These are phyloP conservation scores for Saccharomyces mikatae DNA, from an alignment of 805 yeast genomes.

Conservation along the genomic window DNA sequence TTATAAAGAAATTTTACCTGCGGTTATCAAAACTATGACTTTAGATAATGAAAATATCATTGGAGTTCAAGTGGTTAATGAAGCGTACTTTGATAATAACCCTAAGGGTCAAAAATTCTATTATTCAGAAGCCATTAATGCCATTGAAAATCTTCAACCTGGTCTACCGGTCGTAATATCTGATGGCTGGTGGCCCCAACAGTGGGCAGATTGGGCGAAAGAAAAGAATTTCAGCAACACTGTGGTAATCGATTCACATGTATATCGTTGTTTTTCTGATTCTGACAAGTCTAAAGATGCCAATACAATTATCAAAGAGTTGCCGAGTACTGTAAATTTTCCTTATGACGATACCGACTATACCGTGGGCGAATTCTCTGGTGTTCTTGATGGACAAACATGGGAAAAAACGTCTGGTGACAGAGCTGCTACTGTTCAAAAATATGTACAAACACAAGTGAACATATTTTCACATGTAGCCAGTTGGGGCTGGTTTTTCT, in stretches of 20 bases:
- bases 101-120: conserved; percentile 48
- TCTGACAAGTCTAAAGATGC: conserved; percentile 61
- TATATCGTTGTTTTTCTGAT: conserved; percentile 79
- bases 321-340: conserved; percentile 43
- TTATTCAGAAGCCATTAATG: conserved; percentile 55
- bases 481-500: conserved; percentile 69
- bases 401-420: conserved; percentile 49
- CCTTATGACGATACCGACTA: conserved; percentile 50
- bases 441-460: conserved; percentile 54
- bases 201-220: conserved; percentile 61
- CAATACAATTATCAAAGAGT: conserved; percentile 50
- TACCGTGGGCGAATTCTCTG: conserved; percentile 83
- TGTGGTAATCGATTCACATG: conserved; percentile 73
- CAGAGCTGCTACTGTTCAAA: conserved; percentile 48
- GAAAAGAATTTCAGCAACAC: conserved; percentile 39
- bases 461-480: conserved; percentile 45
- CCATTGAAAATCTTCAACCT: conserved; percentile 48
- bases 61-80: conserved; percentile 83
- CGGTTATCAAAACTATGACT: conserved; percentile 52
- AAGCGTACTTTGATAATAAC: conserved; percentile 56
- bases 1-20: conserved; percentile 46
- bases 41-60: conserved; percentile 53
- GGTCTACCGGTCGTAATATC: conserved; percentile 69
- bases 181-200: conserved; percentile 89
- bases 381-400: conserved; percentile 69